These are phyloP conservation scores for Rostrohypoxylon terebratum DNA, from an alignment of 495 filamentous ascomycete genomes.

Conservation along the genomic window DNA sequence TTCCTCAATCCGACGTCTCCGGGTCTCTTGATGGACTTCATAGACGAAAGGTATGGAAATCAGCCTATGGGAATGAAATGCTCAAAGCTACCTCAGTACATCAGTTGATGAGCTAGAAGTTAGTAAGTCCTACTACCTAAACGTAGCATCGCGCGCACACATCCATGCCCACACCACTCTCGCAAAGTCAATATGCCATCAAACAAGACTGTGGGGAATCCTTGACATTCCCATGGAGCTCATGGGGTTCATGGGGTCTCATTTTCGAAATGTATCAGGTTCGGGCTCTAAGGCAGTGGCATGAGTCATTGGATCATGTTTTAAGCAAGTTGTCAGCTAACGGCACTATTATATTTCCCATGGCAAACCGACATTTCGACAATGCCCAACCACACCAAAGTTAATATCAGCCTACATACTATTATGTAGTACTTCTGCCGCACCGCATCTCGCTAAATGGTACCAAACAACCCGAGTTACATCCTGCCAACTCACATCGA, in stretches of 20 bases:
- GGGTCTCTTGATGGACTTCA: background rate
- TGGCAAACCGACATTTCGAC: constrained; percentile 21
- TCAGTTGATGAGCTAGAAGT: constrained; percentile 4
- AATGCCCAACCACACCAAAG: constrained; percentile 15
- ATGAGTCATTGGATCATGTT: constrained; percentile 39
- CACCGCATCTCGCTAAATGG: constrained; percentile 12
- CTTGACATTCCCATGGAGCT: constrained; percentile 17
- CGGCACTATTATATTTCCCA: constrained; percentile 16
- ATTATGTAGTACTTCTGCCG: background rate
- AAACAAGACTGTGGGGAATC: constrained; percentile 37
- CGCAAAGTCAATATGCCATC: constrained; percentile 23
- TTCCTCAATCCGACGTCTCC: constrained; percentile 9
- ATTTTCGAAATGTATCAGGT: constrained; percentile 8
- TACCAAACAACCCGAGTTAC: constrained; percentile 15
- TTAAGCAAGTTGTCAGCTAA: constrained; percentile 2
- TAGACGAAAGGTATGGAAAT: constrained; percentile 16
- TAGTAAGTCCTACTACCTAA: constrained; percentile 32
- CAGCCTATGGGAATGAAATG: constrained; percentile 26
- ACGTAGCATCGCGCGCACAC: constrained; percentile 2
- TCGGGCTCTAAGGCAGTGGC: constrained; percentile 4
- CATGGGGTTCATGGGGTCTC: background rate
- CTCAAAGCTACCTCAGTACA: background rate
- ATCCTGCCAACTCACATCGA: constrained; percentile 31
- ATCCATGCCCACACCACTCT: constrained; percentile 17
- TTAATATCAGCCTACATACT: constrained; percentile 27